Evolutionary conservation across 2,329 filamentous ascomycete species (phyloP), one percentile per base, ranked within the genome.

Genomic region (Phyllosticta citriasiana): DNA sequence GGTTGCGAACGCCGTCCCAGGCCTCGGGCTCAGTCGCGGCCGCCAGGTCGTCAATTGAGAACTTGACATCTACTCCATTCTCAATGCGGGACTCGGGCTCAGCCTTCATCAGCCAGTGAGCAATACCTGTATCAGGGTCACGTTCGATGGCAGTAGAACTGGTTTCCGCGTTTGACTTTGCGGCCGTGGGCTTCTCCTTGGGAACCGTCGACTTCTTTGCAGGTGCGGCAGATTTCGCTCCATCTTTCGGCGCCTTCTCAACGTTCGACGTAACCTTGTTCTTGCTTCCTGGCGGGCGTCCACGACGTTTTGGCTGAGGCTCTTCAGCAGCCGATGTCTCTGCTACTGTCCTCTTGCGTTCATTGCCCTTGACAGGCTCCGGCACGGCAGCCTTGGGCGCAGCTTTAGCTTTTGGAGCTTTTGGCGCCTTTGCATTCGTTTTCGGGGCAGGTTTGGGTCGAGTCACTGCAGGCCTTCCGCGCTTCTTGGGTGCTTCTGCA

Each of bases 1-100:
- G 69, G 57, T 79, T 80, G 55, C 77, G 69, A 50, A 79, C 83
- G 71, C 90, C 94, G 75, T 95, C 88, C 94, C 94, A 99, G 0
- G 89, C 87, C 70, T 97, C 93, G 1, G 93, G 91, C 68, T 84
- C 82, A 0, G 79, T 85, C 68, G 84, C 88, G 0, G 84, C 82
- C 14, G 83, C 82, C 40, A 99, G 77, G 71, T 97, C 92, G 68
- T 97, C 91, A 68, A 99, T 97, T 0, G 91, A 95, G 76, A 97
- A 99, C 66, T 85, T 88, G 54, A 97, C 90, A 71, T 97, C 92
- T 57, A 89, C 79, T 0, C 91, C 93, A 60, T 91, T 93, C 72
- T 96, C 91, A 16, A 91, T 77, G 5, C 94, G 87, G 3, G 91
- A 85, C 67, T 96, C 89, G 0, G 94, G 93, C 75, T 99, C 79